These are phyloP conservation scores for Fusarium scirpi DNA, from an alignment of 2,329 filamentous ascomycete species.

Conservation along the genomic window DNA sequence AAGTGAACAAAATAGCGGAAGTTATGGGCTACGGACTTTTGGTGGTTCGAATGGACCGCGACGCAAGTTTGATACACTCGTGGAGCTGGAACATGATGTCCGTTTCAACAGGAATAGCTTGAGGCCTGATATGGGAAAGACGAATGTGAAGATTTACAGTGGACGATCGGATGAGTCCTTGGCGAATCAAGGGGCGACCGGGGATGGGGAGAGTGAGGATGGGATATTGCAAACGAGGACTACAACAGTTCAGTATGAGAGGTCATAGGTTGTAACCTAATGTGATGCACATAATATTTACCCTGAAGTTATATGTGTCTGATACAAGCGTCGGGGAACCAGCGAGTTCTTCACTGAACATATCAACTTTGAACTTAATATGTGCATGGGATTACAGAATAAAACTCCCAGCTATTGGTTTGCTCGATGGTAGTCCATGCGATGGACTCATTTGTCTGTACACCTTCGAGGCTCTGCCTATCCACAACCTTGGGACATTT, in stretches of 20 bases:
- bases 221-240: constrained; percentile 12
- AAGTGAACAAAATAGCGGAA: not conserved
- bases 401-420: too few species aligned
- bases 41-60: constrained; percentile 12
- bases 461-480: too few species aligned
- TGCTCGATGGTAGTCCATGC: too few species aligned
- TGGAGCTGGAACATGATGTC: constrained; percentile 11
- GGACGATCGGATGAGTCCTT: not conserved
- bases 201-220: constrained; percentile 13
- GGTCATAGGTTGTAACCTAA: rapidly evolving
- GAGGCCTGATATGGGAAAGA: constrained; percentile 1
- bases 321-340: too few species aligned
- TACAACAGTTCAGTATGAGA: constrained; percentile 4
- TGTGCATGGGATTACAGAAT: too few species aligned
- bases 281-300: not conserved
- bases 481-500: too few species aligned
- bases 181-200: not conserved
- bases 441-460: too few species aligned
- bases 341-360: too few species aligned
- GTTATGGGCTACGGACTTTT: constrained; percentile 4
- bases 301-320: too few species aligned
- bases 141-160: constrained; percentile 3
- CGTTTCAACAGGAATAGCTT: constrained; percentile 10
- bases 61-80: constrained; percentile 16
- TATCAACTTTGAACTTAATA: too few species aligned